Evolutionary conservation across 2,329 filamentous ascomycete genomes (phyloP).

Genomic region (Leptographium radiaticola): DNA sequence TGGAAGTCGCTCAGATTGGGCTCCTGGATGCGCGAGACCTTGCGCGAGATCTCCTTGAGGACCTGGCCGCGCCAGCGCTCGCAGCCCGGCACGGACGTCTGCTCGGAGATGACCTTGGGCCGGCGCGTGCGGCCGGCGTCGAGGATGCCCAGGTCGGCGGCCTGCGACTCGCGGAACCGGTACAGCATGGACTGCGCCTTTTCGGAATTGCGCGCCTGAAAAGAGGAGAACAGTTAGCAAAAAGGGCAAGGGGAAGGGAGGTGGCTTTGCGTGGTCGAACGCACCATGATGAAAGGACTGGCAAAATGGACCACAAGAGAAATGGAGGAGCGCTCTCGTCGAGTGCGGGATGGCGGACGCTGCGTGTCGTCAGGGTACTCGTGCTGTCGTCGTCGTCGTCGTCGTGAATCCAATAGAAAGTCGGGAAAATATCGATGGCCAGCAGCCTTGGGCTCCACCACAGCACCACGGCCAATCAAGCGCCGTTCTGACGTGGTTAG

Average conservation of each 20-base stretch:
- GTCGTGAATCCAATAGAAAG: no score
- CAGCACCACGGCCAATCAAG: no score
- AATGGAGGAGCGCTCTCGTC: no score
- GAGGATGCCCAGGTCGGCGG: constrained; percentile 89
- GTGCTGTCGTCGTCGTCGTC: no score
- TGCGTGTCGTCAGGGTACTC: no score
- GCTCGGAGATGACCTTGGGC: constrained; percentile 79
- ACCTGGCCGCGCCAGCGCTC: constrained; percentile 98
- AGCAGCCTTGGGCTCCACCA: not conserved
- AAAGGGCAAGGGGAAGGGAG: not conserved
- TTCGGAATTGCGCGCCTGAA: constrained; percentile 85
- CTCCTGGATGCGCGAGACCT: constrained; percentile 93
- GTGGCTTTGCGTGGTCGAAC: no score
- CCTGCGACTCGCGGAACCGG: constrained; percentile 96
- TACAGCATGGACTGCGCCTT: constrained; percentile 99
- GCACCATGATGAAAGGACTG: no score
- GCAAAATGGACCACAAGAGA: no score
- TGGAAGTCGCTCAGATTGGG: constrained; percentile 86
- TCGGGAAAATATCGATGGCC: no score
- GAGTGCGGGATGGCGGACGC: no score
- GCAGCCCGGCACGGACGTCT: constrained; percentile 72
- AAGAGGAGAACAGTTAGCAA: not conserved
- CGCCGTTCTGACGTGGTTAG: no score
- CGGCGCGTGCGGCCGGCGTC: constrained; percentile 82
- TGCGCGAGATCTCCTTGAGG: constrained; percentile 91